Base-by-base conservation (phyloP, 1,284 basidiomycete genomes). In the Apiotrichum gracile region DNA sequence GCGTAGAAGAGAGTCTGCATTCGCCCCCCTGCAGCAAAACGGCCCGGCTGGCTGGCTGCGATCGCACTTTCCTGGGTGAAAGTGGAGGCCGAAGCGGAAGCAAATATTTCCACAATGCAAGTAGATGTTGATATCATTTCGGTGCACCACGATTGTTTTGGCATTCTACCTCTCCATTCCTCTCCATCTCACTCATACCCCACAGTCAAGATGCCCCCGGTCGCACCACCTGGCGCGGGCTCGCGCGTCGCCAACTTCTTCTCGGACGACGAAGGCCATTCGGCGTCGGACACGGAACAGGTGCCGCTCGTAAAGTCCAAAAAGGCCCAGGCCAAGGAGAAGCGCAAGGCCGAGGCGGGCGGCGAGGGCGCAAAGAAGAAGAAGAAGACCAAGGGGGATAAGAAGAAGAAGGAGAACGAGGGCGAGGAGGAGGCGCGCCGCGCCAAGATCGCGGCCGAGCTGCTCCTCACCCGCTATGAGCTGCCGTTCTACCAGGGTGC, bases 401-500 rank as follows among this genome's bases (percentile, higher is more conserved):
- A 40, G 14, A 12, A 37, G 8, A 44, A 40, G n/a, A 25, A 47
- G 10, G 31, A 14, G 31, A 9, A 34, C 29, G 35, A 25, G 38
- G 14, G 21, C 17, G 21, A 51, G 43, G 34, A 40, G 12, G 38
- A 40, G 22, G 61, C 46, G 41, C 49, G 54, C 29, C 54, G 52
- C 34, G 52, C 54, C 22, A 56, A 49, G 48, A 57, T 62, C 49
- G 72, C 74, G 0, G 58, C 63, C 24, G 62, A 64, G 34, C 61
- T 91, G 17, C 80, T 84, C 56, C 78, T 82, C 60, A 85, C 84
- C 53, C 79, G 87, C 29, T 78, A 78, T 60, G 79, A 84, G 51
- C 79, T 92, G 47, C 89, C 89, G 5, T 90, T 92, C 62, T 86
- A 85, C 42, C 80, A 81, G 75, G 87, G 87, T 85, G 51, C 53